These are phyloP conservation scores for Trypanosoma caninum DNA, from an alignment of 208 protist genomes.

Conservation along the genomic window DNA sequence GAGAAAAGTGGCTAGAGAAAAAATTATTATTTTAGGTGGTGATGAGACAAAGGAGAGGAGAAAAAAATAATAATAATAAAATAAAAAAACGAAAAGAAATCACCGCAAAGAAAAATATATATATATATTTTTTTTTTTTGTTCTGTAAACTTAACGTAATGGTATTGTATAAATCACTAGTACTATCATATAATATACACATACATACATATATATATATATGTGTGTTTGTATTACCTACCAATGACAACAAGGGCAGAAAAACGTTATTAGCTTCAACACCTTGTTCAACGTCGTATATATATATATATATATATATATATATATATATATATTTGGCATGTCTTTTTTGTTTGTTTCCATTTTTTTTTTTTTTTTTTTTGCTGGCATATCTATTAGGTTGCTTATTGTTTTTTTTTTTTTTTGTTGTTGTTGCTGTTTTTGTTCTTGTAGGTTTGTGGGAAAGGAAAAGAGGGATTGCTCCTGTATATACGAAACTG, in stretches of 20 bases:
- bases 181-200: too few relatives aligned
- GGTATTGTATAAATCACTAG: background rate
- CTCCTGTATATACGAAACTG: too few relatives aligned
- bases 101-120: background rate
- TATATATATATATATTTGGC: slow-evolving; percentile 13
- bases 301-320: slow-evolving; percentile 3
- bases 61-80: background rate
- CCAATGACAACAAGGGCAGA: background rate
- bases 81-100: background rate
- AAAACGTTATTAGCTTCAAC: too few relatives aligned
- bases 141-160: background rate
- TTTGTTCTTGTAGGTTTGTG: background rate
- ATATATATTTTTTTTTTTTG: background rate
- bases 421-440: slow-evolving; percentile 9
- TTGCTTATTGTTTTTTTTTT: slow-evolving; percentile 15
- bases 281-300: too few relatives aligned
- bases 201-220: background rate
- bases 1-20: background rate
- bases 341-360: slow-evolving; percentile 11
- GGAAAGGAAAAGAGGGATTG: background rate
- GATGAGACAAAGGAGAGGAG: background rate
- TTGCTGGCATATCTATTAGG: background rate
- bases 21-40: background rate
- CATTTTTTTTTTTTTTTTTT: slow-evolving; percentile 3
- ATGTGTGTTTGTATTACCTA: background rate